Conservation (phyloP, 2,329 filamentous ascomycete species). For the Whalleya microplaca region DNA sequence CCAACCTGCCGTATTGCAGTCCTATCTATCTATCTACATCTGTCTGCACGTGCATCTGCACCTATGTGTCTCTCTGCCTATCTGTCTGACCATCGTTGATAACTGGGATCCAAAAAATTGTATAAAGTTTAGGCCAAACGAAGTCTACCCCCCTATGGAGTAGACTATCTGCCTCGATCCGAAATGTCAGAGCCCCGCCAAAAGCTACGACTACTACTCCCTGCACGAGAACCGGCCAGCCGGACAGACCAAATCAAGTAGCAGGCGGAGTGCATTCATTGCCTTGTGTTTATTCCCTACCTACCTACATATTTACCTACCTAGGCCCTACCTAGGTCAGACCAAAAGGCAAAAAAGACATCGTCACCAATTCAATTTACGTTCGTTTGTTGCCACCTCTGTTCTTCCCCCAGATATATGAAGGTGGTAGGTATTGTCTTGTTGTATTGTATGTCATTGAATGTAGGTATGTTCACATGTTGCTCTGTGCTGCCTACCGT, state of each 20-base stretch:
- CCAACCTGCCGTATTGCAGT: background rate
- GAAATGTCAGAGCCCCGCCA: slow-evolving; percentile 20
- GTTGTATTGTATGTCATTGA: too few species aligned
- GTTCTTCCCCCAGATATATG: too few species aligned
- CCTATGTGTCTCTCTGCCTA: background rate
- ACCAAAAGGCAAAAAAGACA: too few species aligned
- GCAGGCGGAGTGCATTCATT: too few species aligned
- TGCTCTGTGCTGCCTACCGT: too few species aligned
- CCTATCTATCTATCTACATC: background rate
- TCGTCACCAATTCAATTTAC: background rate
- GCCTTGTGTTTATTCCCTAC: too few species aligned
- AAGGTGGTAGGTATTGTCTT: too few species aligned
- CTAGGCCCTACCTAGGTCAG: too few species aligned
- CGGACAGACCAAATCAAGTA: background rate
- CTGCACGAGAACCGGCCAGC: background rate
- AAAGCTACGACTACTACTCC: slow-evolving; percentile 4
- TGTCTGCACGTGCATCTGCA: background rate
- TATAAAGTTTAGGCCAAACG: background rate
- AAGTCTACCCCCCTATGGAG: slow-evolving; percentile 6
- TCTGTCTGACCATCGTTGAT: too few species aligned
- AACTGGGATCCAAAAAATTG: too few species aligned
- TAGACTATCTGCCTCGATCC: slow-evolving; percentile 20
- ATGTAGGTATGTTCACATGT: too few species aligned
- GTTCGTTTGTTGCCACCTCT: background rate
- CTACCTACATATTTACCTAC: too few species aligned